Conservation (phyloP, 2,329 filamentous ascomycete genomes). For the Cladosporium halotolerans region DNA sequence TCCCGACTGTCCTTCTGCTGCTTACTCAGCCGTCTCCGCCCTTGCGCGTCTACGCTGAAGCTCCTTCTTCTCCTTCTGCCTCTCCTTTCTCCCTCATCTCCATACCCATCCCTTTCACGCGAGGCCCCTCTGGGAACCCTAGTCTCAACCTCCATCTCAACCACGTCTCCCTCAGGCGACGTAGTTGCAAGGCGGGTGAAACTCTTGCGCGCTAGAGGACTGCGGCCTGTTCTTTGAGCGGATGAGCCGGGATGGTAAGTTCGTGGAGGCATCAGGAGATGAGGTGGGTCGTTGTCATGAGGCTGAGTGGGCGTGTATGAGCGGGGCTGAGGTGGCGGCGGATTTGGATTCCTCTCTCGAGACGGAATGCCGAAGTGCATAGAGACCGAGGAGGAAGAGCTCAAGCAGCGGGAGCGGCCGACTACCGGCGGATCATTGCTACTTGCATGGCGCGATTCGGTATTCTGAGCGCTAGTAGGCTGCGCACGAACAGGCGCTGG, state of each 20-base stretch:
- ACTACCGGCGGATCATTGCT: too few species aligned
- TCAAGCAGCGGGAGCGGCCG: neutral
- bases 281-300: neutral
- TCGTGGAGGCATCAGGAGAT: conserved; percentile 7
- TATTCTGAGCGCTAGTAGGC: too few species aligned
- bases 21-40: conserved; percentile 22
- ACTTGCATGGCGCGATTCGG: too few species aligned
- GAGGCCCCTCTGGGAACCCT: conserved; percentile 16
- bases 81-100: conserved; percentile 13
- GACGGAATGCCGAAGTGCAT: conserved; percentile 18
- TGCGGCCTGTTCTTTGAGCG: conserved; percentile 32
- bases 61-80: conserved; percentile 15
- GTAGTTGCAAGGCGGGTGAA: conserved; percentile 25
- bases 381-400: conserved; percentile 11
- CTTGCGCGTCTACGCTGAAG: conserved; percentile 18
- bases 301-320: conserved; percentile 25
- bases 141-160: conserved; percentile 17
- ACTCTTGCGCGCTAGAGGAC: conserved; percentile 41
- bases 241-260: conserved; percentile 11
- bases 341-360: conserved; percentile 20
- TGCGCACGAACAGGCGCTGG: too few species aligned
- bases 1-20: conserved; percentile 12
- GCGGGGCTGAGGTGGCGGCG: neutral
- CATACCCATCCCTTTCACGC: neutral
- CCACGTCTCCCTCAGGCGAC: conserved; percentile 12